phyloP scores from a whole-genome alignment of 148 eudicot genomes.

The Rhododendron mucronatum region DNA sequence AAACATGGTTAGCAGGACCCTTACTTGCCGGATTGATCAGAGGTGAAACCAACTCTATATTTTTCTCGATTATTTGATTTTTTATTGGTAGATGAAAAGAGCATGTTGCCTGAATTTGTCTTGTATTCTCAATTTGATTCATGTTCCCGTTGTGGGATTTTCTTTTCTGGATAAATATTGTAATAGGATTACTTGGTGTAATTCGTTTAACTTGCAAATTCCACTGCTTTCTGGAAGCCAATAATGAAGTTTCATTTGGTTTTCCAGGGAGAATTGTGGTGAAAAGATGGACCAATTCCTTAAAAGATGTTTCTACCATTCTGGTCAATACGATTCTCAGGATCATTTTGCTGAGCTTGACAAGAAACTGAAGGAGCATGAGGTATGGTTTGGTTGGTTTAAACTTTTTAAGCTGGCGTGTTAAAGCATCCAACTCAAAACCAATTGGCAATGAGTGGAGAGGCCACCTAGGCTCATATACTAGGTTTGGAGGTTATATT shows the following conservation, averaged over 20 bases:
- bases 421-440: too few species aligned
- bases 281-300: conserved; percentile 93
- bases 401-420: background rate
- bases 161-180: background rate
- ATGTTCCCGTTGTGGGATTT: background rate
- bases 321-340: conserved; percentile 79
- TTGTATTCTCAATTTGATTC: background rate
- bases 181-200: background rate
- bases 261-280: conserved; percentile 75
- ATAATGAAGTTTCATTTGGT: background rate
- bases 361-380: conserved; percentile 73
- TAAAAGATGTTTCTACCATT: conserved; percentile 75
- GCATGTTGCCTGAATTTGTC: background rate
- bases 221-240: background rate
- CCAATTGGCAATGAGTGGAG: too few species aligned
- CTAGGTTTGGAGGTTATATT: too few species aligned
- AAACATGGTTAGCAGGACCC: conserved; percentile 89
- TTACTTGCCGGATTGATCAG: conserved; percentile 94
- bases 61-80: conserved; percentile 6
- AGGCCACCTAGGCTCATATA: too few species aligned
- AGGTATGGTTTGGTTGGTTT: conserved; percentile 38
- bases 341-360: conserved; percentile 67
- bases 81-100: background rate
- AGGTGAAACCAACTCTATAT: conserved; percentile 37
- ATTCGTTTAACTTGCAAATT: background rate